A percentile compares a stretch with the other conserved stretches of the same genome.
Conservation (phyloP, 192 early-diverging fungal genomes). For the Coemansia sp. region DNA sequence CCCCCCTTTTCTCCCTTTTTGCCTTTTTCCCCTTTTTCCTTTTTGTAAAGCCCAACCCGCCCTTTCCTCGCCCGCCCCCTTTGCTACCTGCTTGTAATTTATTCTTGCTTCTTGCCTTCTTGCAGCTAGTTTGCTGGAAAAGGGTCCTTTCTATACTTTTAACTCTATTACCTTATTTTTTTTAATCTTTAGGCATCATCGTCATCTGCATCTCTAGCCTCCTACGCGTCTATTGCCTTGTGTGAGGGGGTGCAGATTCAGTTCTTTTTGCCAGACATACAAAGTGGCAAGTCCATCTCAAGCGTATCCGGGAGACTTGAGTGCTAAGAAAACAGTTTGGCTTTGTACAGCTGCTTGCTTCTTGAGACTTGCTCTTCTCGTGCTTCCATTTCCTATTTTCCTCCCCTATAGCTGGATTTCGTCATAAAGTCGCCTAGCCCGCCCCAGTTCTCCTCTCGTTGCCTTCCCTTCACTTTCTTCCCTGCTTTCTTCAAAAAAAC, state of each 20-base stretch:
- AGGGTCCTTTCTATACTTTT: neutral
- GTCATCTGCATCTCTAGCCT: neutral
- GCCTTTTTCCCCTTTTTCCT: neutral
- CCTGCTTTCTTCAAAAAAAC: neutral
- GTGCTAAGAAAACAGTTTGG: neutral
- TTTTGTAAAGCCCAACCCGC: neutral
- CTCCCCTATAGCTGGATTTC: neutral
- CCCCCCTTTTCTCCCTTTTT: neutral
- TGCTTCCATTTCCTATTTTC: neutral
- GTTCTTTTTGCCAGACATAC: neutral
- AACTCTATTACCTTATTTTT: neutral
- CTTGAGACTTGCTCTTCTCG: neutral
- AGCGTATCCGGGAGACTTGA: neutral
- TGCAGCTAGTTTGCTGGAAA: neutral
- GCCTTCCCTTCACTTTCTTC: neutral
- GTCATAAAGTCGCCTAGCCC: neutral
- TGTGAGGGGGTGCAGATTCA: neutral
- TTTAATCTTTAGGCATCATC: neutral
- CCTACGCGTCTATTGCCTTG: neutral
- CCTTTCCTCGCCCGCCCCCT: neutral
- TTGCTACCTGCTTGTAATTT: neutral
- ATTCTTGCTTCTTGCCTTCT: neutral
- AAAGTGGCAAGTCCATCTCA: neutral
- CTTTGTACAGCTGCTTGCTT: neutral
- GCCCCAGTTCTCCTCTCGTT: too few species aligned